phyloP scores from a whole-genome alignment of 177 flowering plant species.

The Vitis hybrid region DNA sequence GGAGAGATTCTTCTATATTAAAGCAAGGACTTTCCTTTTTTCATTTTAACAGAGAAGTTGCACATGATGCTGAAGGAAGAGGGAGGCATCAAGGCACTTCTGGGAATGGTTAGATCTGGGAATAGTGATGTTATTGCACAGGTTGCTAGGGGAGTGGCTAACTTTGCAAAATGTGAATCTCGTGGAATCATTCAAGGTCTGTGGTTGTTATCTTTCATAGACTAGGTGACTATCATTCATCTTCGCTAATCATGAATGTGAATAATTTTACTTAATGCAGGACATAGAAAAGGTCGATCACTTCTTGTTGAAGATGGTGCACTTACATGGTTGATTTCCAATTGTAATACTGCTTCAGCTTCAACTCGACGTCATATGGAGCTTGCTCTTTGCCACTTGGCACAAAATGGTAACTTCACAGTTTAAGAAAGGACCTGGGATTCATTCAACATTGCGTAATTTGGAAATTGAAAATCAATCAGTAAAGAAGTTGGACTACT shows the following conservation, averaged over 20 bases:
- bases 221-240: neutral
- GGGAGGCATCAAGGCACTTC: conserved; percentile 74
- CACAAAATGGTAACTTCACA: conserved; percentile 71
- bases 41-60: conserved; percentile 51
- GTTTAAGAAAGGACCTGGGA: neutral
- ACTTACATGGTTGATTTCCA: conserved; percentile 70
- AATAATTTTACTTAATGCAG: conserved; percentile 31
- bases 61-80: conserved; percentile 63
- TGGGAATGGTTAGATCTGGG: conserved; percentile 58
- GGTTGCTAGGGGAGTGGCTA: conserved; percentile 85
- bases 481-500: neutral
- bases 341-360: conserved; percentile 39
- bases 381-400: conserved; percentile 89
- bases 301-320: conserved; percentile 72
- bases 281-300: conserved; percentile 67
- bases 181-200: conserved; percentile 71
- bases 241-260: neutral
- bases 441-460: neutral
- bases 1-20: neutral
- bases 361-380: conserved; percentile 84
- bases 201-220: conserved; percentile 4
- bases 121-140: conserved; percentile 74
- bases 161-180: conserved; percentile 92
- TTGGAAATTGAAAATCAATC: neutral
- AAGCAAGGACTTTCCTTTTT: neutral